A percentile compares a stretch with the other conserved stretches of the same genome.
These are phyloP conservation scores for Aspergillus bombycis DNA, from an alignment of 2,329 filamentous ascomycete species.

Conservation along the genomic window DNA sequence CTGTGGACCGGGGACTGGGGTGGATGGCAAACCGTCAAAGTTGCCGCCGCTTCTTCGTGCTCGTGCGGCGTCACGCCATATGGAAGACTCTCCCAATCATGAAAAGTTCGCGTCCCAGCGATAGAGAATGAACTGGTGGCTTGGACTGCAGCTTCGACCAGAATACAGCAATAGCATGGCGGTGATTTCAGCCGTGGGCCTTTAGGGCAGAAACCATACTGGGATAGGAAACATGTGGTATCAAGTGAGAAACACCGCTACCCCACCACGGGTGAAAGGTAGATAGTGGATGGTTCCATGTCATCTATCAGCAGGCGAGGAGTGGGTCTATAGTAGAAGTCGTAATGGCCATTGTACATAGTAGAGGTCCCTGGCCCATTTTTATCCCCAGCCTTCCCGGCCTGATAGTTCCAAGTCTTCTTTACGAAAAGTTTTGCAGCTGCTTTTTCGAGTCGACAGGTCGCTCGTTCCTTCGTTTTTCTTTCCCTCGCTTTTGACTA, in stretches of 20 bases:
- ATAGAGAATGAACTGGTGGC: neutral
- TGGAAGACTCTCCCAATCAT: neutral
- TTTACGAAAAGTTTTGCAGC: neutral
- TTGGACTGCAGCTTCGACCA: neutral
- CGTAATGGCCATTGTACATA: neutral
- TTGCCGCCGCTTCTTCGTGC: neutral
- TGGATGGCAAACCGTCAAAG: neutral
- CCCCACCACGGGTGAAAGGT: constrained; percentile 11
- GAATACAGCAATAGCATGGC: neutral
- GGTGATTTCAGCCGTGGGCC: neutral
- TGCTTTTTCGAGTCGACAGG: neutral
- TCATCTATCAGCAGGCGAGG: constrained; percentile 1
- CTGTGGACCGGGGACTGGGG: neutral
- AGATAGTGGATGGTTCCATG: constrained; percentile 12
- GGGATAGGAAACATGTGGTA: constrained; percentile 1
- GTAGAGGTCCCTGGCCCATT: neutral
- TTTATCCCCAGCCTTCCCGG: constrained; percentile 1
- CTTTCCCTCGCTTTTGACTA: neutral
- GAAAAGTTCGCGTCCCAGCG: neutral
- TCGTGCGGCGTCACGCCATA: neutral
- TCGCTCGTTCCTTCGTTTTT: constrained; percentile 4
- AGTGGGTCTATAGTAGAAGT: neutral
- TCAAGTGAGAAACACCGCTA: constrained; percentile 1
- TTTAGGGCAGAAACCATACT: neutral
- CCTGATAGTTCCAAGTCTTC: neutral